Conservation (phyloP, 192 early-diverging fungal genomes). For the Backusella tarrabulga region DNA sequence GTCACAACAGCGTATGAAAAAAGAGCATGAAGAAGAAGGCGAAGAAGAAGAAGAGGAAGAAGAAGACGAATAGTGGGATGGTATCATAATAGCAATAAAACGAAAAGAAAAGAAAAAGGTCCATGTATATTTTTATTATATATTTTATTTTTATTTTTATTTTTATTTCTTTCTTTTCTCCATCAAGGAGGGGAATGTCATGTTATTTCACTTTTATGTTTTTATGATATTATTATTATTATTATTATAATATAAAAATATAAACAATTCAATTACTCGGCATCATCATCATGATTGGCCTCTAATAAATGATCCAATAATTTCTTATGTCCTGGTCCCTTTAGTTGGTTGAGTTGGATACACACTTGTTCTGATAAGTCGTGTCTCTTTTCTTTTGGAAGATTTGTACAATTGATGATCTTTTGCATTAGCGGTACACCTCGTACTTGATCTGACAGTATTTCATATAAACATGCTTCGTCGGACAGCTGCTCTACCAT, state of each 20-base stretch:
- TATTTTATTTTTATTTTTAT: background rate
- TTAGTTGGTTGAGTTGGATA: background rate
- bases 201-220: background rate
- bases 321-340: slow-evolving; percentile 17
- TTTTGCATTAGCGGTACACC: slow-evolving; percentile 85
- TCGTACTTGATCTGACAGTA: slow-evolving; percentile 75
- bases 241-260: background rate
- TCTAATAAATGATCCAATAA: slow-evolving; percentile 7
- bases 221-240: background rate
- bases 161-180: background rate
- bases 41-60: background rate
- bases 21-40: background rate
- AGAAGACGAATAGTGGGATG: background rate
- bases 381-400: slow-evolving; percentile 31
- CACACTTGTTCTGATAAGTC: background rate
- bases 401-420: slow-evolving; percentile 72
- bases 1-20: background rate
- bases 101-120: too few species aligned
- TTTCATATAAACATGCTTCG: slow-evolving; percentile 63
- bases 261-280: background rate
- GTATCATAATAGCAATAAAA: too few species aligned
- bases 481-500: slow-evolving; percentile 73
- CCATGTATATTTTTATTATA: too few species aligned
- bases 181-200: background rate
- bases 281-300: background rate